phyloP scores from a whole-genome alignment of 805 yeast genomes.

The Schwanniomyces polymorphus region DNA sequence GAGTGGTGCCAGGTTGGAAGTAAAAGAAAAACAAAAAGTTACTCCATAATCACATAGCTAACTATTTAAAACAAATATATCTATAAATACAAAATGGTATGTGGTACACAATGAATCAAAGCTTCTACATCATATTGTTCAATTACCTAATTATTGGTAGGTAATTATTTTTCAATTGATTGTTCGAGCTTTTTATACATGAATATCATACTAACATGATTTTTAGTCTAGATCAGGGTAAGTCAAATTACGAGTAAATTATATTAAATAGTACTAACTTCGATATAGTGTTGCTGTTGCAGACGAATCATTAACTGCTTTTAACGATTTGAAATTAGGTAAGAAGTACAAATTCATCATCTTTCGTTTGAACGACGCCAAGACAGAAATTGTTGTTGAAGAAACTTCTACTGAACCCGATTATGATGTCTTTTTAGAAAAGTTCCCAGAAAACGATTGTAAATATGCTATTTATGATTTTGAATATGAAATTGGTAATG shows the following conservation, averaged over 20 bases:
- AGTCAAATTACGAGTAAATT: constrained; percentile 9
- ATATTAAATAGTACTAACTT: constrained; percentile 11
- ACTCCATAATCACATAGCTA: background rate
- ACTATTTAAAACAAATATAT: background rate
- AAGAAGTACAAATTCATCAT: constrained; percentile 84
- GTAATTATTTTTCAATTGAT: background rate
- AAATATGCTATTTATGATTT: constrained; percentile 96
- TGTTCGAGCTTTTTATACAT: background rate
- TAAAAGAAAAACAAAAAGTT: background rate
- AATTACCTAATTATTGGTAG: background rate
- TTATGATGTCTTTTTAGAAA: constrained; percentile 84
- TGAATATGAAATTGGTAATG: constrained; percentile 85
- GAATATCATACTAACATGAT: constrained; percentile 12
- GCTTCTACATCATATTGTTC: too few relatives aligned
- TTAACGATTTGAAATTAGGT: constrained; percentile 94
- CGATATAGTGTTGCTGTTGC: constrained; percentile 43
- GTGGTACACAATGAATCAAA: background rate
- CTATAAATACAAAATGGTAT: constrained; percentile 6
- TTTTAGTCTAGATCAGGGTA: constrained; percentile 33
- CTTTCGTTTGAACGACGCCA: constrained; percentile 76
- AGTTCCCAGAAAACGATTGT: constrained; percentile 94
- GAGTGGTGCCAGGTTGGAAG: constrained; percentile 1
- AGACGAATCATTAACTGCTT: constrained; percentile 89
- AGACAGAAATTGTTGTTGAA: constrained; percentile 89
- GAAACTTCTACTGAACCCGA: constrained; percentile 72